Percentiles rank a stretch among this genome's conserved stretches.
Evolutionary conservation across 768 basidiomycete genomes (phyloP).

Genomic region (Leccinum uliginosum): DNA sequence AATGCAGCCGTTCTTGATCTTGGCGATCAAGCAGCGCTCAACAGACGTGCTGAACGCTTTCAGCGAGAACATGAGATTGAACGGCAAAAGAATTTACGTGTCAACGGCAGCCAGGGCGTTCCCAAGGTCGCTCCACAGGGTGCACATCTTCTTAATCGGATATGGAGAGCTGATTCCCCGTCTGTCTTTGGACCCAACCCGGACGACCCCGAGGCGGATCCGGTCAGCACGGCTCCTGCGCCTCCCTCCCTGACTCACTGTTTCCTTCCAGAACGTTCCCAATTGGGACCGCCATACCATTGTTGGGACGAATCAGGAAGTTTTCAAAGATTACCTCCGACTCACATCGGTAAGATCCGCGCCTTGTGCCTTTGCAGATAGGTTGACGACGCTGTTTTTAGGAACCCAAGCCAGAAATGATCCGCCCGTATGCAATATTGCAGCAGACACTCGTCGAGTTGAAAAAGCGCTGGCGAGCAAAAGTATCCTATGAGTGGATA

Average conservation of each 20-base stretch:
- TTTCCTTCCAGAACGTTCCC: slow-evolving; percentile 73
- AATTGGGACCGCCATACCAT: slow-evolving; percentile 97
- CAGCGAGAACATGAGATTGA: slow-evolving; percentile 87
- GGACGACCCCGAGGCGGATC: slow-evolving; percentile 72
- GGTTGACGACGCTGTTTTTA: slow-evolving; percentile 29
- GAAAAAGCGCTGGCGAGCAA: slow-evolving; percentile 84
- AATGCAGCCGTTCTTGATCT: slow-evolving; percentile 43
- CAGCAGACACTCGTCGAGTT: slow-evolving; percentile 82
- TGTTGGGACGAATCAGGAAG: slow-evolving; percentile 81
- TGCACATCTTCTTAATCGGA: slow-evolving; percentile 50
- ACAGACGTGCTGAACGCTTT: slow-evolving; percentile 82
- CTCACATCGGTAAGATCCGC: slow-evolving; percentile 71
- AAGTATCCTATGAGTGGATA: slow-evolving; percentile 77
- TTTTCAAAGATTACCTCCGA: slow-evolving; percentile 96
- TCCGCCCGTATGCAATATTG: slow-evolving; percentile 83
- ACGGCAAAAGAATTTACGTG: slow-evolving; percentile 49
- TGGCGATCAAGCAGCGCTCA: slow-evolving; percentile 65
- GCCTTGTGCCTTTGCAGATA: background rate
- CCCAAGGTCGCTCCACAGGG: slow-evolving; percentile 46
- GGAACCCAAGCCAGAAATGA: slow-evolving; percentile 94
- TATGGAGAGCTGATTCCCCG: slow-evolving; percentile 40
- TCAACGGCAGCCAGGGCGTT: slow-evolving; percentile 28
- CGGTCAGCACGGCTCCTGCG: slow-evolving; percentile 41
- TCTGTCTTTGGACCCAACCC: slow-evolving; percentile 43
- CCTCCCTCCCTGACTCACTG: slow-evolving; percentile 5